Evolutionary conservation across 345 rosid species (phyloP).

Genomic region (Draba incana): DNA sequence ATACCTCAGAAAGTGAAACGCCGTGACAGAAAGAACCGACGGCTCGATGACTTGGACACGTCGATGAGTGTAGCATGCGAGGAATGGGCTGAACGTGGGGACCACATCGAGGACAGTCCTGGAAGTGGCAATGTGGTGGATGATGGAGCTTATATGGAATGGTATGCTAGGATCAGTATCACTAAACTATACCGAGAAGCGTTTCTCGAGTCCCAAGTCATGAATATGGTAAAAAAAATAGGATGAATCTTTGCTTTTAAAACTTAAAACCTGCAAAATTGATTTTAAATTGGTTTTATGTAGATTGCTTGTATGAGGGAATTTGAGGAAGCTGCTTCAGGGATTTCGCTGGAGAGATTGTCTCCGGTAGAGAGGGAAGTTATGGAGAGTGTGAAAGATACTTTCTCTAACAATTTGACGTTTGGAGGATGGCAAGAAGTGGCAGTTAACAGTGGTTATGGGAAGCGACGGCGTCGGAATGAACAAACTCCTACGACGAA

Average conservation of each 20-base stretch:
- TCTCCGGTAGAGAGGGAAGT: constrained; percentile 45
- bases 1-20: constrained; percentile 68
- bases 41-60: constrained; percentile 75
- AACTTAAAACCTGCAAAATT: not conserved
- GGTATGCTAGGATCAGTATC: constrained; percentile 62
- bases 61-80: constrained; percentile 69
- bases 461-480: constrained; percentile 41
- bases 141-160: constrained; percentile 68
- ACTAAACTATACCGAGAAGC: constrained; percentile 45
- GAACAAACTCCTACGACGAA: constrained; percentile 30
- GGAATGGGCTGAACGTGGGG: constrained; percentile 67
- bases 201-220: constrained; percentile 45
- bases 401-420: constrained; percentile 32
- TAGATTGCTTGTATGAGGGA: constrained; percentile 46
- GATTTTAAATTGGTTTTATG: constrained; percentile 10
- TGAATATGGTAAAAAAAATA: constrained; percentile 42
- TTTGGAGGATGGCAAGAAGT: constrained; percentile 47
- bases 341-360: constrained; percentile 31
- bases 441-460: constrained; percentile 41
- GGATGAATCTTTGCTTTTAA: constrained; percentile 2
- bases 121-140: constrained; percentile 45
- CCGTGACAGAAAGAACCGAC: constrained; percentile 67
- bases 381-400: constrained; percentile 44
- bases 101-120: constrained; percentile 52
- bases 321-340: constrained; percentile 44